A percentile compares a stretch with the other conserved stretches of the same genome.
These are phyloP conservation scores for Colletotrichum orchidophilum DNA, from an alignment of 2,329 filamentous ascomycete genomes.

Conservation along the genomic window DNA sequence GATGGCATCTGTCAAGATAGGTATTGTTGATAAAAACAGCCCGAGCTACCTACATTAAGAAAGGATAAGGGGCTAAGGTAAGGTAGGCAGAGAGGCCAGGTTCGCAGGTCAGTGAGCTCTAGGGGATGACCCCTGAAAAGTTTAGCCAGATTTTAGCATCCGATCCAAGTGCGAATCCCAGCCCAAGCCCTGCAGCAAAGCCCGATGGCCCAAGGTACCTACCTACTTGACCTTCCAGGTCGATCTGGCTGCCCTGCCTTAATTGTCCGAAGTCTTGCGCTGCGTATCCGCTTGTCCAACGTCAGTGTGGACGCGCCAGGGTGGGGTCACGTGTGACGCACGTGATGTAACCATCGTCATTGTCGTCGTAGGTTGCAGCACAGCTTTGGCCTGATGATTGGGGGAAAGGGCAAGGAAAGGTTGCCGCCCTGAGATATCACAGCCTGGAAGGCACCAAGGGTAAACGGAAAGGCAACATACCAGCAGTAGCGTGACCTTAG, in stretches of 20 bases:
- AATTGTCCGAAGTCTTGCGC: neutral
- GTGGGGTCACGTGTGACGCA: conserved; percentile 28
- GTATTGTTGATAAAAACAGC: too few relatives aligned
- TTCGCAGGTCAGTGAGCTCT: neutral
- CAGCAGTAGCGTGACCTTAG: neutral
- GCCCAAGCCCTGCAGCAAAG: conserved; percentile 22
- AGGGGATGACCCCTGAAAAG: conserved; percentile 30
- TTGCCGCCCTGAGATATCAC: neutral
- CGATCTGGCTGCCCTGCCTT: neutral
- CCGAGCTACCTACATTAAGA: too few relatives aligned
- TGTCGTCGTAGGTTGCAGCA: neutral
- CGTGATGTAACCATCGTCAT: conserved; percentile 17
- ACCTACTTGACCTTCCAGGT: neutral
- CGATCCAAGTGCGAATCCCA: conserved; percentile 20
- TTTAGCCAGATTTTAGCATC: conserved; percentile 13
- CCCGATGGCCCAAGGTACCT: neutral
- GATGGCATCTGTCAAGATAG: neutral
- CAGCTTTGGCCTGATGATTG: neutral
- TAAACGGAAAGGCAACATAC: neutral
- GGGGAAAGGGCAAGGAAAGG: neutral
- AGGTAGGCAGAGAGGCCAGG: neutral
- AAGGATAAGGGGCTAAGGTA: neutral
- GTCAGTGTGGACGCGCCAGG: conserved; percentile 11
- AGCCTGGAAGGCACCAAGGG: neutral
- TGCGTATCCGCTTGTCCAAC: neutral